phyloP scores from a whole-genome alignment of 805 yeast species.

The Candida patagonica region DNA sequence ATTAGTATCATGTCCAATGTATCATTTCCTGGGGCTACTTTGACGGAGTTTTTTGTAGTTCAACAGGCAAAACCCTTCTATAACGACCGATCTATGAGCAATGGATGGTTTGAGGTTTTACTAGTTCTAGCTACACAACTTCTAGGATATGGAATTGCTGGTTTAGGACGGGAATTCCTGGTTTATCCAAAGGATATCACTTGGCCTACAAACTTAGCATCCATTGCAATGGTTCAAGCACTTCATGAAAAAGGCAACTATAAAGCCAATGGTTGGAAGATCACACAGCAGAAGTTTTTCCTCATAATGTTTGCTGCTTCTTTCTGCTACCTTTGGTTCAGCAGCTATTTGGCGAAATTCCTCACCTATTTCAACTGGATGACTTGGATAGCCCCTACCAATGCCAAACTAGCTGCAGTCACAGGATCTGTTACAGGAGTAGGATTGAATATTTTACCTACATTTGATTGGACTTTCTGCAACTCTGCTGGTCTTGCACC shows the following conservation, averaged over 20 bases:
- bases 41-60: slow-evolving; percentile 12
- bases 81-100: slow-evolving; percentile 10
- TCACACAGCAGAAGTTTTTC: slow-evolving; percentile 44
- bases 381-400: slow-evolving; percentile 47
- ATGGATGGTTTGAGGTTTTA: slow-evolving; percentile 34
- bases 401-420: slow-evolving; percentile 38
- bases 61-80: slow-evolving; percentile 21
- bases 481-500: slow-evolving; percentile 31
- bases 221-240: slow-evolving; percentile 44
- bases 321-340: slow-evolving; percentile 57
- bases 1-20: slow-evolving; percentile 29
- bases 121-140: slow-evolving; percentile 41
- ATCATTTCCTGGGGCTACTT: slow-evolving; percentile 9
- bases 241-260: slow-evolving; percentile 22
- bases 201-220: slow-evolving; percentile 49
- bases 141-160: slow-evolving; percentile 46
- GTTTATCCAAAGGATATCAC: slow-evolving; percentile 37
- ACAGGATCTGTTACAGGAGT: slow-evolving; percentile 39
- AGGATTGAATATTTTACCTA: slow-evolving; percentile 38
- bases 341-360: slow-evolving; percentile 53
- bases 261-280: slow-evolving; percentile 35
- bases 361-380: slow-evolving; percentile 56
- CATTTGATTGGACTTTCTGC: slow-evolving; percentile 45
- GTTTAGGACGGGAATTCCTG: slow-evolving; percentile 43
- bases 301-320: slow-evolving; percentile 32